Evolutionary conservation across 768 basidiomycete species (phyloP), one percentile per base, ranked within the genome.

Genomic region (Calocybe cyanea): DNA sequence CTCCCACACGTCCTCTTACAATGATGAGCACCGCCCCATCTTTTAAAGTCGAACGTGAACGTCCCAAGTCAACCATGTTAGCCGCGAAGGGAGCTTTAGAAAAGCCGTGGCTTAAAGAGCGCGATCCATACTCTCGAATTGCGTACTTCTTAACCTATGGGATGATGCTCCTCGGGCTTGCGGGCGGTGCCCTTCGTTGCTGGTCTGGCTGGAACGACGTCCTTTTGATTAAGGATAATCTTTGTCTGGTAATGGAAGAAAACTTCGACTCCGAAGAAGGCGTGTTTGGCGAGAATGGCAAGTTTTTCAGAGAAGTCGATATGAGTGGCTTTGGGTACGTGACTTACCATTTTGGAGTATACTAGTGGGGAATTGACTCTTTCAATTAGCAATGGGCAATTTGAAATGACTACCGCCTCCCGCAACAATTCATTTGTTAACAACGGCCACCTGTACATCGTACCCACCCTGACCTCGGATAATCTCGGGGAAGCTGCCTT

Each of bases 291-390:
- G 69, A 81, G 1, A 73, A 79, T 44, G 77, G 76, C 31, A 79
- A 73, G 14, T 92, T 90, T 77, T 76, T 80, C 55, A 76, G 78
- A 14, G 90, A 94, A 57, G 79, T 92, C 20, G 84, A 87, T 51
- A 77, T 92, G 68, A 86, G 89, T 48, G 92, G 92, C 3, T 95
- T 86, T 61, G 90, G 90, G 85, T 86, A 59, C 43, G 80, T 60
- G 13, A 15, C 41, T 40, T 34, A 37, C 14, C 54, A 3, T 36
- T 46, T 39, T 24, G 24, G 30, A 34, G 41, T n/a, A 43, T 7
- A 34, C 15, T 13, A 25, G 47, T 46, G 32, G 44, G 39, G 51
- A 40, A 20, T 32, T 50, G 25, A 48, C 18, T 45, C 25, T n/a
- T 28, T 33, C 33, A 19, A 37, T 11, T 42, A 87, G 87, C 10